These are phyloP conservation scores for Aspergillus versicolor DNA, from an alignment of 2,329 filamentous ascomycete species.

Conservation along the genomic window DNA sequence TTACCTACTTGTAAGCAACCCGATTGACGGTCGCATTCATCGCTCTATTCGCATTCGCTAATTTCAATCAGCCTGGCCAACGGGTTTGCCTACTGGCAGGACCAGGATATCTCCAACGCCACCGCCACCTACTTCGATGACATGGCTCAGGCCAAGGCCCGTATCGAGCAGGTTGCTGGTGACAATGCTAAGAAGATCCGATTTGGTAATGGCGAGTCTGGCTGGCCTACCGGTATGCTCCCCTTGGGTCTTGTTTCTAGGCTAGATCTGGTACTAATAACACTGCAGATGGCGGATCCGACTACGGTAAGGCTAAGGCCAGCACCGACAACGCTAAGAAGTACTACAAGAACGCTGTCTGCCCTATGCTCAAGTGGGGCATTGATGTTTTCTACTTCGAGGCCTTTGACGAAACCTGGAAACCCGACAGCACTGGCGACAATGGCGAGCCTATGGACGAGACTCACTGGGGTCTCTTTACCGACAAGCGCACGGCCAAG, in stretches of 20 bases:
- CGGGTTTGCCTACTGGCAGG: constrained; percentile 74
- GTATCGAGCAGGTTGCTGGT: constrained; percentile 61
- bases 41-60: neutral
- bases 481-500: constrained; percentile 58
- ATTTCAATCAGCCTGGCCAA: constrained; percentile 54
- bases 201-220: constrained; percentile 69
- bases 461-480: constrained; percentile 70
- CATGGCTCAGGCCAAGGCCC: constrained; percentile 62
- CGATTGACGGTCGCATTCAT: neutral
- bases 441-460: constrained; percentile 63
- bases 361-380: constrained; percentile 63
- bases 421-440: constrained; percentile 63
- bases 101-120: constrained; percentile 56
- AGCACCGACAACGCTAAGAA: constrained; percentile 57
- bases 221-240: constrained; percentile 58
- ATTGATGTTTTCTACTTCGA: constrained; percentile 72
- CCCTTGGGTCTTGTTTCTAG: neutral
- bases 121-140: constrained; percentile 66
- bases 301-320: constrained; percentile 63
- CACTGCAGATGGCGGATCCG: constrained; percentile 51
- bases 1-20: constrained; percentile 55
- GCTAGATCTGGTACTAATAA: constrained; percentile 5
- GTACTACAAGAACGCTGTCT: constrained; percentile 64
- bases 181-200: constrained; percentile 54
- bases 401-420: constrained; percentile 72